These are phyloP conservation scores for Populus alba DNA, from an alignment of 345 rosid species.

Conservation along the genomic window DNA sequence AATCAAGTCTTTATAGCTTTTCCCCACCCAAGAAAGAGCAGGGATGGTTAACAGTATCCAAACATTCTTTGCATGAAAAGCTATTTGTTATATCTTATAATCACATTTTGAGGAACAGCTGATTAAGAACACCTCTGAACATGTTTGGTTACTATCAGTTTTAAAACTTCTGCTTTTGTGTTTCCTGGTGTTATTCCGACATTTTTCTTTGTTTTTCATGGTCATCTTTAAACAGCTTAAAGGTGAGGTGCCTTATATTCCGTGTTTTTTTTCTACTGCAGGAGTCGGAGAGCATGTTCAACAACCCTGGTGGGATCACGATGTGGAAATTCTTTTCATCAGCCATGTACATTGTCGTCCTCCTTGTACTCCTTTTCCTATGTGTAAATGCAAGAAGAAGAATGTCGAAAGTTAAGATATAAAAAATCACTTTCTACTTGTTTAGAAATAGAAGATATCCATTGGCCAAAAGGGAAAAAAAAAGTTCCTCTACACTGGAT, in stretches of 20 bases:
- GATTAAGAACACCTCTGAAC: neutral
- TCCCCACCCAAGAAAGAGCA: neutral
- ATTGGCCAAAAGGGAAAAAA: constrained; percentile 9
- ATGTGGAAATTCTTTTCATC: constrained; percentile 40
- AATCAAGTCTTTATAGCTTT: neutral
- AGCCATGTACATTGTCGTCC: constrained; percentile 36
- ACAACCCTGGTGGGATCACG: constrained; percentile 28
- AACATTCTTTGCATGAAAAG: neutral
- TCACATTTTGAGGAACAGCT: too few relatives aligned
- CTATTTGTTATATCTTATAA: too few relatives aligned
- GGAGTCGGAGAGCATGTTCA: constrained; percentile 40
- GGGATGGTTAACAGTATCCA: neutral
- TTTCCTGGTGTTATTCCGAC: too few relatives aligned
- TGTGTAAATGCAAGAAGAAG: constrained; percentile 68
- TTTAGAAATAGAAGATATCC: constrained; percentile 24
- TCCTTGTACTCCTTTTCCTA: constrained; percentile 33
- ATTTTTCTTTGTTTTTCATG: neutral
- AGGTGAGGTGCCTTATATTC: neutral
- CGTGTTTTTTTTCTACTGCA: constrained; percentile 25
- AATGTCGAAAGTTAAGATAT: constrained; percentile 72
- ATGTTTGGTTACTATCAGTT: neutral
- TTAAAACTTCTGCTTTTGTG: neutral
- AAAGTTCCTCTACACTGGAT: neutral
- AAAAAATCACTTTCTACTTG: constrained; percentile 1
- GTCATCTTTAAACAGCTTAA: too few relatives aligned